Evolutionary conservation across 108 stramenopile species (phyloP).

Genomic region (Cafeteria roenbergensis): DNA sequence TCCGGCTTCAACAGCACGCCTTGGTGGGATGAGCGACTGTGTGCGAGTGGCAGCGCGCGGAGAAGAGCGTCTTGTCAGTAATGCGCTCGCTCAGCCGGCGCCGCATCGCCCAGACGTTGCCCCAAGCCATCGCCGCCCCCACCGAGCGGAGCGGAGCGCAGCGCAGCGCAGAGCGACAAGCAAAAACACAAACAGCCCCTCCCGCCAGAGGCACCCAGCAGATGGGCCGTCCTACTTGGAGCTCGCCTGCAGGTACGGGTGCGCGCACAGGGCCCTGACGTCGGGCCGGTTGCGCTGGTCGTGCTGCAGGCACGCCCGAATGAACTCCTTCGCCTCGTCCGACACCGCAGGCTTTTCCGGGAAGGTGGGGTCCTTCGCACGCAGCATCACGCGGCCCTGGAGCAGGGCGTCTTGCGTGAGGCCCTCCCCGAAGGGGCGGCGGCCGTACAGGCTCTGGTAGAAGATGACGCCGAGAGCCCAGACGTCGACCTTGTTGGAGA

Average conservation of each 20-base stretch:
- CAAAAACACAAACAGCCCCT: too few species aligned
- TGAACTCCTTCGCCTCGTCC: conserved; percentile 75
- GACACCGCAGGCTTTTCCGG: conserved; percentile 66
- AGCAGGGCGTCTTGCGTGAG: conserved; percentile 78
- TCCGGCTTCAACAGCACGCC: too few species aligned
- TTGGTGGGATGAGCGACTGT: too few species aligned
- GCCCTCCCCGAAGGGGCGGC: conserved; percentile 93
- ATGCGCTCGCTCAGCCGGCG: too few species aligned
- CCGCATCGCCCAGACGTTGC: too few species aligned
- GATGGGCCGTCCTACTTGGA: background rate
- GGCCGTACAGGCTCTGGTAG: conserved; percentile 94
- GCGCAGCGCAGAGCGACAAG: too few species aligned
- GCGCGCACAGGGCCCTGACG: conserved; percentile 63
- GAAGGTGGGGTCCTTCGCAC: conserved; percentile 75
- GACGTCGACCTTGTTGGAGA: conserved; percentile 92
- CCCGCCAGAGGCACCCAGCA: background rate
- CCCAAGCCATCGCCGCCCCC: too few species aligned
- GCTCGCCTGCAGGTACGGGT: conserved; percentile 48
- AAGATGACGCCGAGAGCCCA: conserved; percentile 97
- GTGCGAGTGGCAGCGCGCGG: too few species aligned
- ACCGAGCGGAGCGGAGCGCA: too few species aligned
- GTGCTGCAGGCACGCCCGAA: conserved; percentile 71
- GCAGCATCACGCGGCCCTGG: conserved; percentile 70
- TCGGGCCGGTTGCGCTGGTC: conserved; percentile 72
- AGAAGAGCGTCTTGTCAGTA: too few species aligned